Percentiles rank a stretch among this genome's conserved stretches.
Evolutionary conservation across 2,329 filamentous ascomycete species (phyloP).

Genomic region (Diaporthe destruens): DNA sequence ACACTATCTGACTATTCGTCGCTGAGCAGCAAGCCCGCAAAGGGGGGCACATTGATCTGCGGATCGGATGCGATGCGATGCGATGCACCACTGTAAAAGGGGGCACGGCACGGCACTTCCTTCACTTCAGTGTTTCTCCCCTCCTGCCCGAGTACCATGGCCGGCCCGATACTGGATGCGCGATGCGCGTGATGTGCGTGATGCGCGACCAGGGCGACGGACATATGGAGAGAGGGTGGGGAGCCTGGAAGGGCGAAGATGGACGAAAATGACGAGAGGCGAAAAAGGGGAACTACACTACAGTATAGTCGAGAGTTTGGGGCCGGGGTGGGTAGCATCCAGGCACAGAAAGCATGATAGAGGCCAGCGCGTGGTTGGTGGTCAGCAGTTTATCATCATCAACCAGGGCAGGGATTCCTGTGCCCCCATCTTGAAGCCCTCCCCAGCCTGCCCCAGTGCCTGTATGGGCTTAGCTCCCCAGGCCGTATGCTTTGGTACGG

Average conservation of each 20-base stretch:
- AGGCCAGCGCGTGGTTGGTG: background rate
- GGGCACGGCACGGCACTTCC: no score
- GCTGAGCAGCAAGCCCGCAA: background rate
- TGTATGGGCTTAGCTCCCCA: background rate
- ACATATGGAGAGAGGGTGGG: background rate
- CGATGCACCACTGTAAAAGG: background rate
- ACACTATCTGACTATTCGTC: background rate
- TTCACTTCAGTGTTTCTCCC: background rate
- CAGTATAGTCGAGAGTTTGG: no score
- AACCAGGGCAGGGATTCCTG: conserved; percentile 5
- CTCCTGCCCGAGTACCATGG: conserved; percentile 1
- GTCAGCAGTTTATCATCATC: conserved; percentile 29
- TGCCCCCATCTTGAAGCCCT: background rate
- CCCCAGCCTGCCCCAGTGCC: background rate
- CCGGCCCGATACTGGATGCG: background rate
- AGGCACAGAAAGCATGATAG: background rate
- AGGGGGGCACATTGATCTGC: background rate
- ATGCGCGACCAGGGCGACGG: conserved; percentile 1
- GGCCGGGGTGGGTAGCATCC: conserved; percentile 1
- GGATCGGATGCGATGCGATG: background rate
- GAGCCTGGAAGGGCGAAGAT: no score
- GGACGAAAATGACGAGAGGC: background rate
- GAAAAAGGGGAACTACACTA: background rate
- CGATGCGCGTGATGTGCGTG: background rate
- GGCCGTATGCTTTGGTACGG: background rate